Evolutionary conservation across 257 asterid species (phyloP).

Genomic region (Gynochthodes officinalis): DNA sequence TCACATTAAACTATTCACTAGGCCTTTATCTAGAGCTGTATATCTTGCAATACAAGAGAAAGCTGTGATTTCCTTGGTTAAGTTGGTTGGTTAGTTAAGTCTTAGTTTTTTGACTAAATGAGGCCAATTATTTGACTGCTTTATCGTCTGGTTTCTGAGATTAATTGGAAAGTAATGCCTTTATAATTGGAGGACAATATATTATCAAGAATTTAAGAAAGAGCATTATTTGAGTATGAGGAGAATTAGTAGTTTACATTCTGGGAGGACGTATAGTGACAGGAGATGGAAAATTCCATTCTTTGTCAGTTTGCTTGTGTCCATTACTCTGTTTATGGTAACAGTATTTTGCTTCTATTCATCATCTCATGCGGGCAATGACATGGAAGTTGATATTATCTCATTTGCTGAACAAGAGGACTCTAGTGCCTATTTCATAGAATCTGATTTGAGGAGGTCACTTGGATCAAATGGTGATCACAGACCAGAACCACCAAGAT

Average conservation of each 20-base stretch:
- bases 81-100: not conserved
- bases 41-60: not conserved
- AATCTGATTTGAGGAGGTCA: slow-evolving; percentile 61
- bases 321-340: slow-evolving; percentile 54
- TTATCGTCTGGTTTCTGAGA: not conserved
- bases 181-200: slow-evolving; percentile 5
- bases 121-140: not conserved
- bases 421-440: slow-evolving; percentile 51
- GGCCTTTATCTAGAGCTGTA: not conserved
- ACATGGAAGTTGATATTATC: slow-evolving; percentile 31
- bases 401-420: slow-evolving; percentile 43
- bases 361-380: slow-evolving; percentile 49
- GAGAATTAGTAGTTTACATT: slow-evolving; percentile 49
- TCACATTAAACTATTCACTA: not conserved
- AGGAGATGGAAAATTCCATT: slow-evolving; percentile 87
- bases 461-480: slow-evolving; percentile 27
- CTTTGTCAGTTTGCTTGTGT: slow-evolving; percentile 65
- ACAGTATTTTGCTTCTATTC: slow-evolving; percentile 51
- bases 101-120: not conserved
- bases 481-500: slow-evolving; percentile 66
- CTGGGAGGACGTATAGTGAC: slow-evolving; percentile 71
- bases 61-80: not conserved
- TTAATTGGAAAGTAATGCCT: slow-evolving; percentile 3
- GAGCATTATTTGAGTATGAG: slow-evolving; percentile 42
- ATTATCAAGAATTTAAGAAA: not conserved